Percentiles rank a stretch among this genome's conserved stretches.
Evolutionary conservation across 1,284 basidiomycete genomes (phyloP).

Genomic region (Sparassis latifolia): DNA sequence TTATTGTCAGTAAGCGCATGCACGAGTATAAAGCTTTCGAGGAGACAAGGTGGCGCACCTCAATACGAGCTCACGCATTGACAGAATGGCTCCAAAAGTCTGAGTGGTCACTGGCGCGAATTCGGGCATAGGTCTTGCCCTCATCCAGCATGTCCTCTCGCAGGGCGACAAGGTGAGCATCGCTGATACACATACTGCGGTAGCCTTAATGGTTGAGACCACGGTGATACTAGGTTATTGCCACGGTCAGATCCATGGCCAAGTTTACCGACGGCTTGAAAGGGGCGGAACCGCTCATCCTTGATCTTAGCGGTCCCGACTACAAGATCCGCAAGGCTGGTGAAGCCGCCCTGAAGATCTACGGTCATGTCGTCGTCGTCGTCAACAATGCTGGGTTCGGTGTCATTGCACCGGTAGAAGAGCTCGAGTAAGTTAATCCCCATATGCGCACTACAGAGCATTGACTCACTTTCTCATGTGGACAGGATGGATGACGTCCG

Average conservation of each 20-base stretch:
- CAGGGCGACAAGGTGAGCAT: neutral
- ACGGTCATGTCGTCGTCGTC: neutral
- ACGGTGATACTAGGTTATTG: neutral
- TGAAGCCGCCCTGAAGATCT: neutral
- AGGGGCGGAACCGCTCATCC: neutral
- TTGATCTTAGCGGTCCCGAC: neutral
- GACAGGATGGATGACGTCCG: constrained; percentile 6
- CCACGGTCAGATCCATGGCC: neutral
- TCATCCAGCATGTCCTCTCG: neutral
- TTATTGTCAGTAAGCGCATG: too few relatives aligned
- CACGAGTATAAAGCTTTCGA: too few relatives aligned
- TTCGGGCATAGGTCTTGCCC: neutral
- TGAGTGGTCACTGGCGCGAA: neutral
- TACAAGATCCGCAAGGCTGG: neutral
- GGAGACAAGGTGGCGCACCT: too few relatives aligned
- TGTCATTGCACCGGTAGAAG: neutral
- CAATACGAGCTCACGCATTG: too few relatives aligned
- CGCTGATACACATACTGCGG: neutral
- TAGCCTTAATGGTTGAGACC: neutral
- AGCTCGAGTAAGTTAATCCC: neutral
- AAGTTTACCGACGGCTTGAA: neutral
- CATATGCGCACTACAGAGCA: too few relatives aligned
- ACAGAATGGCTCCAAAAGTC: neutral
- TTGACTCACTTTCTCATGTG: neutral
- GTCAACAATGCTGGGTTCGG: neutral